Percentiles rank a stretch among this genome's conserved stretches.
Conservation (phyloP, 2,329 filamentous ascomycete genomes). For the Coniochaeta sp. region DNA sequence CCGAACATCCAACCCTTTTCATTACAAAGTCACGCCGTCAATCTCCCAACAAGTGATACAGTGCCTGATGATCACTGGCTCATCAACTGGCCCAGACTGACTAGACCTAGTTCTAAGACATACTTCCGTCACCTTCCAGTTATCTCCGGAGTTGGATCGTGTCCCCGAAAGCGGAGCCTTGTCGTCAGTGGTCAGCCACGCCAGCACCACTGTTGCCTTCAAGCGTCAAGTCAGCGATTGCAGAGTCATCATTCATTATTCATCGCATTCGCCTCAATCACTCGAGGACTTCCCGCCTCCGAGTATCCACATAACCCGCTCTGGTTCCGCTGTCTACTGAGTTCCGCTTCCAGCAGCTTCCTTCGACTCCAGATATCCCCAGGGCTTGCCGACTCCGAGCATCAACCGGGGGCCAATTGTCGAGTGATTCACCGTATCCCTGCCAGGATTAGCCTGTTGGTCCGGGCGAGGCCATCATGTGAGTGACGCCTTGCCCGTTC, state of each 20-base stretch:
- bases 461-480: slow-evolving; percentile 1
- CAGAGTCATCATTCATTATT: neutral
- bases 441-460: neutral
- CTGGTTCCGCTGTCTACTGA: too few relatives aligned
- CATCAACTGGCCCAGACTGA: too few relatives aligned
- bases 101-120: too few relatives aligned
- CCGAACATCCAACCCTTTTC: too few relatives aligned
- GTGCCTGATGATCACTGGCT: neutral
- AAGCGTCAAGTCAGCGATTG: neutral
- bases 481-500: slow-evolving; percentile 2
- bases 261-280: neutral
- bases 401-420: neutral
- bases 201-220: too few relatives aligned
- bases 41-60: neutral
- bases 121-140: neutral
- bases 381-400: too few relatives aligned
- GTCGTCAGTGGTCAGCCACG: too few relatives aligned
- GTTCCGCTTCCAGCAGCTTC: slow-evolving; percentile 4
- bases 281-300: neutral
- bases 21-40: neutral
- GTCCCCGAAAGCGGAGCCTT: slow-evolving; percentile 11
- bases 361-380: too few relatives aligned
- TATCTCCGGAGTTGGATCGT: slow-evolving; percentile 4
- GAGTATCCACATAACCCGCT: neutral
- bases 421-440: neutral